Conservation (phyloP, 257 asterid genomes). For the Nicotiana attenuata region DNA sequence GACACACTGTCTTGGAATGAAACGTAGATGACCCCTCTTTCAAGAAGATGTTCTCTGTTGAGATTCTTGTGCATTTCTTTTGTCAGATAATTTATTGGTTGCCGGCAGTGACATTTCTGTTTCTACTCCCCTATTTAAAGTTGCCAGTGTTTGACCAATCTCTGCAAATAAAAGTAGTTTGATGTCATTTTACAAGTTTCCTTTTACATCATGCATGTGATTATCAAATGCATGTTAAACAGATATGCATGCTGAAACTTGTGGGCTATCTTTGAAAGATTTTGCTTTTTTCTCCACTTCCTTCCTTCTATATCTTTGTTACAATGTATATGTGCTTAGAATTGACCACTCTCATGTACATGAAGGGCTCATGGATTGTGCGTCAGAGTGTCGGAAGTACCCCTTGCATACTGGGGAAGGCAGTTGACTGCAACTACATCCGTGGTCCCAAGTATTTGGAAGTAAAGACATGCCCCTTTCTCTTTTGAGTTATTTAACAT, state of each 20-base stretch:
- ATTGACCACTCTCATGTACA: not conserved
- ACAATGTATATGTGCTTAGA: conserved; percentile 1
- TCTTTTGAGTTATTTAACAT: not conserved
- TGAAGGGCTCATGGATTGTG: conserved; percentile 99
- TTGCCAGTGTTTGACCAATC: not conserved
- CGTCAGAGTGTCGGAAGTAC: conserved; percentile 99
- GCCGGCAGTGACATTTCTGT: not conserved
- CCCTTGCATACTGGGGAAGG: conserved; percentile 95
- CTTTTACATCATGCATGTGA: conserved; percentile 1
- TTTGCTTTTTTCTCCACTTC: not conserved
- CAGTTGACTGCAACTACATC: conserved; percentile 91
- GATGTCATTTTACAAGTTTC: not conserved
- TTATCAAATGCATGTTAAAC: not conserved
- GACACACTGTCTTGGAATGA: not conserved
- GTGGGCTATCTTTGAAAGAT: not conserved
- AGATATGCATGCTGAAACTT: conserved; percentile 1
- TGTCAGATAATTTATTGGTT: not conserved
- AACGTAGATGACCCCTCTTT: not conserved
- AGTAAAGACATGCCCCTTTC: conserved; percentile 31
- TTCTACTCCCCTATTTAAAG: not conserved
- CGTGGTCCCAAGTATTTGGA: conserved; percentile 87
- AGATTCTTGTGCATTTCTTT: not conserved
- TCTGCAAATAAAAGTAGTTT: conserved; percentile 2
- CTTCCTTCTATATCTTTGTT: not conserved
- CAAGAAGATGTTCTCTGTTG: not conserved